Evolutionary conservation across 78 protist genomes (phyloP).

Genomic region (Neovahlkampfia damariscottae): DNA sequence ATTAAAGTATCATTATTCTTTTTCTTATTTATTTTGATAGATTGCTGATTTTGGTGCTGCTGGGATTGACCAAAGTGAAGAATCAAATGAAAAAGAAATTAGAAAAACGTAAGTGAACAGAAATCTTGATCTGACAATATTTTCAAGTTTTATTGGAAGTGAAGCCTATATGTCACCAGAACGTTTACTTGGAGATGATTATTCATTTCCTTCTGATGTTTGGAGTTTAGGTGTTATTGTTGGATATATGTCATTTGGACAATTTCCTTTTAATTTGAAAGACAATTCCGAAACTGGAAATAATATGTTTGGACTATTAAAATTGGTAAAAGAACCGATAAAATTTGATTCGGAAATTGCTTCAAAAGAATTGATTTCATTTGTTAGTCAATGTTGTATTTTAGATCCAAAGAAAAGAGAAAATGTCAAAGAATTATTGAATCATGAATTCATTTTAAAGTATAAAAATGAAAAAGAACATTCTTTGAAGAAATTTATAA

Average conservation of each 20-base stretch:
- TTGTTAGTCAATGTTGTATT: too few relatives aligned
- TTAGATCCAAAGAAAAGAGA: too few relatives aligned
- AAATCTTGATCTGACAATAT: neutral
- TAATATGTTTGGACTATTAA: too few relatives aligned
- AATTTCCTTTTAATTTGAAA: neutral
- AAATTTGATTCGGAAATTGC: too few relatives aligned
- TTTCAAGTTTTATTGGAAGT: neutral
- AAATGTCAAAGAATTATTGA: too few relatives aligned
- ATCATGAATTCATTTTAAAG: too few relatives aligned
- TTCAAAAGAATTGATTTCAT: too few relatives aligned
- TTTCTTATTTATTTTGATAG: neutral
- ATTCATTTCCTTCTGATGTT: slow-evolving; percentile 5
- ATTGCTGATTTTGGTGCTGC: neutral
- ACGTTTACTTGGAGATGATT: neutral
- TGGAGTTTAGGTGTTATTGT: slow-evolving; percentile 17
- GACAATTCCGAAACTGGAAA: too few relatives aligned
- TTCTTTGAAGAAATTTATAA: too few relatives aligned
- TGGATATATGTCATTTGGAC: neutral
- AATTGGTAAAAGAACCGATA: too few relatives aligned
- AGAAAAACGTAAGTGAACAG: neutral
- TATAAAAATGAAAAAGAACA: too few relatives aligned
- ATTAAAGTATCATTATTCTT: neutral
- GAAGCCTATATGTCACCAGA: neutral
- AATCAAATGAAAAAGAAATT: neutral
- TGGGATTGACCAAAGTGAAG: neutral